Base-by-base conservation (phyloP, 495 filamentous ascomycete species). In the Tuber microsphaerosporum region DNA sequence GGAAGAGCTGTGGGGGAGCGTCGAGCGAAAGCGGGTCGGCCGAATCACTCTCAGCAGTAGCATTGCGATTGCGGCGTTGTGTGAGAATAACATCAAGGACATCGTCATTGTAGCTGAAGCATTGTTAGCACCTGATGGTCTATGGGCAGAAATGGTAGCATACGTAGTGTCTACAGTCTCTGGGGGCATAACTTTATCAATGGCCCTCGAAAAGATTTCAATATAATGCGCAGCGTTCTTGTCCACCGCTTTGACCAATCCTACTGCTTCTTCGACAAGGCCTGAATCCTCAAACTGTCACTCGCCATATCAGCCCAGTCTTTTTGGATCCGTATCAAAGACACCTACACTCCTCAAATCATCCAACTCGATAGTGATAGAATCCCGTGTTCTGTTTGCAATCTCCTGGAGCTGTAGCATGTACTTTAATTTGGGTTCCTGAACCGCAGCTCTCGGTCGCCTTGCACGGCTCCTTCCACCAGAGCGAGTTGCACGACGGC, bases 21-120 rank as follows among this genome's bases (percentile, higher is more conserved):
- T 82, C 80, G 20, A 83, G 82, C 2, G 84, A 83, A 31, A 79
- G 85, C 37, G 86, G 84, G 31, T 83, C 79, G 20, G 74, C 72
- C 31, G 44, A 69, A 12, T 86, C 71, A 26, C 86, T 84, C 8
- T 89, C 86, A 75, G 94, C 91, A 42, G 89, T 89, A 75, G 92
- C 90, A 83, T 98, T 99, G 74, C 94, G 91, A 82, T 91, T 91
- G 74, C 91, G 89, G 77, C 95, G 91, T 84, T 96, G 93, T 14
- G 92, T 91, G 89, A 97, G 94, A 78, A 99, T 92, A 42, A 98
- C 92, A 84, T 99, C 95, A 39, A 99, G 87, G 22, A 99, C 96
- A 83, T 99, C 95, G 79, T 97, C 94, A 84, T 97, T 97, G 86
- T 96, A 97, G 56, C 91, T 93, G 78, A 7, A 39, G 7, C 19